A percentile compares a stretch with the other conserved stretches of the same genome.
Evolutionary conservation across 768 basidiomycete species (phyloP).

Genomic region (Mycena leptocephala): DNA sequence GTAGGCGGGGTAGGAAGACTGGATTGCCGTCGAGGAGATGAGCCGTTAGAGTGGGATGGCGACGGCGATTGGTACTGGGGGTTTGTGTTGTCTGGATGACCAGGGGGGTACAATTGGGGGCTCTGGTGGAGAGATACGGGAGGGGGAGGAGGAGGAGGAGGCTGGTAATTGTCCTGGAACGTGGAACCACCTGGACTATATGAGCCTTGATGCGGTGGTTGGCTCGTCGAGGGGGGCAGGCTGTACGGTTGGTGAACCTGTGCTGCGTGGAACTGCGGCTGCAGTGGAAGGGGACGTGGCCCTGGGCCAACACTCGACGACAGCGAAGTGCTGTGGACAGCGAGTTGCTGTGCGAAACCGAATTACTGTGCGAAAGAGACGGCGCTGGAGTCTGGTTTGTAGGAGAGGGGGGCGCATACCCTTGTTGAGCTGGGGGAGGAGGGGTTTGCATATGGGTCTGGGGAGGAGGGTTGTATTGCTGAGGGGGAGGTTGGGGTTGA

Average conservation of each 20-base stretch:
- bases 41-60: conserved; percentile 47
- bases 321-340: conserved; percentile 42
- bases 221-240: conserved; percentile 44
- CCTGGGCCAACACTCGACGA: conserved; percentile 50
- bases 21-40: conserved; percentile 57
- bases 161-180: conserved; percentile 44
- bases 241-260: conserved; percentile 49
- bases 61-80: conserved; percentile 33
- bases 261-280: conserved; percentile 60
- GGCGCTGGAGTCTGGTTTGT: conserved; percentile 52
- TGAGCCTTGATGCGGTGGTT: conserved; percentile 41
- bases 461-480: conserved; percentile 55
- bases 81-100: conserved; percentile 42
- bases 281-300: conserved; percentile 63
- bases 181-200: conserved; percentile 44
- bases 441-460: conserved; percentile 48
- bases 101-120: conserved; percentile 38
- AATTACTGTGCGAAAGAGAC: conserved; percentile 49
- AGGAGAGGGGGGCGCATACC: conserved; percentile 52
- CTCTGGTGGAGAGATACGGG: conserved; percentile 43
- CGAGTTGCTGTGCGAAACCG: conserved; percentile 41
- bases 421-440: conserved; percentile 52
- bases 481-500: conserved; percentile 53
- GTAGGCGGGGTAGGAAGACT: conserved; percentile 69
- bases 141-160: conserved; percentile 55